phyloP scores from a whole-genome alignment of 116 monocot species.

The Phalaenopsis hybrid region DNA sequence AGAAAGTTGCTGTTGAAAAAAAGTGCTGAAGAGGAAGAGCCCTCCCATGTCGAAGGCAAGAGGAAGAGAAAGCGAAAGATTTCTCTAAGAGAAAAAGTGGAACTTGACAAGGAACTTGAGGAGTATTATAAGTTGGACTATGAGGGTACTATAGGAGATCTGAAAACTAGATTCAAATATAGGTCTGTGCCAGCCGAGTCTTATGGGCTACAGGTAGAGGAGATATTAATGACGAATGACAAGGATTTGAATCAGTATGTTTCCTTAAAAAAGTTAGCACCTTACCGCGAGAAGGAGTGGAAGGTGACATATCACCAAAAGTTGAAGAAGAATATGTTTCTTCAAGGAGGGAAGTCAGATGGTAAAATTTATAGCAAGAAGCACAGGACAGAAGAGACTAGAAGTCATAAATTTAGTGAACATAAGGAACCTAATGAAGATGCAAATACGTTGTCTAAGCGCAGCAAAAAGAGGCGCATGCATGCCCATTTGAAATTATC shows the following conservation, averaged over 20 bases:
- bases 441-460: not conserved
- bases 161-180: constrained; percentile 91
- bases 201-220: constrained; percentile 58
- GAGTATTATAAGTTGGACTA: constrained; percentile 98
- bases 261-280: constrained; percentile 77
- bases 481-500: too few relatives aligned
- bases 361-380: constrained; percentile 34
- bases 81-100: constrained; percentile 65
- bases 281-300: constrained; percentile 81
- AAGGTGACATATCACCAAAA: constrained; percentile 73
- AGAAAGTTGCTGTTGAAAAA: constrained; percentile 41
- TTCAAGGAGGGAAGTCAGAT: constrained; percentile 24
- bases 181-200: constrained; percentile 50
- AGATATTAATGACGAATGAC: constrained; percentile 66
- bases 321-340: constrained; percentile 6
- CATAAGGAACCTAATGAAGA: constrained; percentile 22
- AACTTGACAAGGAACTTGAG: constrained; percentile 20
- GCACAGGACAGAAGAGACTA: constrained; percentile 10
- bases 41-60: constrained; percentile 32
- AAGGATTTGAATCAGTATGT: constrained; percentile 94
- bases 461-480: too few relatives aligned
- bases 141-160: constrained; percentile 86
- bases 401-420: constrained; percentile 11
- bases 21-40: constrained; percentile 24
- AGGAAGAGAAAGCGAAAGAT: constrained; percentile 64